Evolutionary conservation across 108 stramenopile genomes (phyloP).

Genomic region (Aurantiochytrium sp.): DNA sequence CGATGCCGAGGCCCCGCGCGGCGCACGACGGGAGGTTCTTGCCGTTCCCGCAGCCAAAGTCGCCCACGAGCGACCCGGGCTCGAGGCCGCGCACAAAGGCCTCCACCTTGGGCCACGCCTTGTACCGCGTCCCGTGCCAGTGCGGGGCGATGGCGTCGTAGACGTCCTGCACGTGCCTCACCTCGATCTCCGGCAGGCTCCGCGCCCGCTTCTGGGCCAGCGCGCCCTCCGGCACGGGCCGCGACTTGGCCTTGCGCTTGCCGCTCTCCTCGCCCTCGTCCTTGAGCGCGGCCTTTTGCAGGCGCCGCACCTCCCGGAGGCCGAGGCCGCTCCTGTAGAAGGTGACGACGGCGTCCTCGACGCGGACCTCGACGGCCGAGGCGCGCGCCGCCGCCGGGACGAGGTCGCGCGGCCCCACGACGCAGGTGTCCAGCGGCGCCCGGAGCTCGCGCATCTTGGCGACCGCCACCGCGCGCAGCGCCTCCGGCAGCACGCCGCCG

Average conservation of each 20-base stretch:
- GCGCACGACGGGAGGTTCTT: slow-evolving; percentile 78
- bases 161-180: slow-evolving; percentile 76
- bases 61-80: slow-evolving; percentile 77
- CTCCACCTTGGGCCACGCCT: slow-evolving; percentile 91
- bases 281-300: background rate
- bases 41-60: slow-evolving; percentile 95
- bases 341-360: background rate
- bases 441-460: background rate
- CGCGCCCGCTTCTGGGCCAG: background rate
- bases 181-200: slow-evolving; percentile 75
- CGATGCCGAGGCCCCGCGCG: slow-evolving; percentile 66
- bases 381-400: background rate
- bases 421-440: background rate
- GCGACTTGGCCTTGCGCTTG: background rate
- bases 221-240: background rate
- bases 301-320: background rate
- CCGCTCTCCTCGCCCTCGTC: background rate
- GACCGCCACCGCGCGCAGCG: background rate
- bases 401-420: background rate
- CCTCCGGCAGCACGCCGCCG: background rate
- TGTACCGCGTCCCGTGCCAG: slow-evolving; percentile 92
- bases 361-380: background rate
- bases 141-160: slow-evolving; percentile 95
- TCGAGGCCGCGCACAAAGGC: slow-evolving; percentile 71
- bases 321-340: background rate